Conservation (phyloP, 164 flowering plant genomes). For the Annona squamosa region DNA sequence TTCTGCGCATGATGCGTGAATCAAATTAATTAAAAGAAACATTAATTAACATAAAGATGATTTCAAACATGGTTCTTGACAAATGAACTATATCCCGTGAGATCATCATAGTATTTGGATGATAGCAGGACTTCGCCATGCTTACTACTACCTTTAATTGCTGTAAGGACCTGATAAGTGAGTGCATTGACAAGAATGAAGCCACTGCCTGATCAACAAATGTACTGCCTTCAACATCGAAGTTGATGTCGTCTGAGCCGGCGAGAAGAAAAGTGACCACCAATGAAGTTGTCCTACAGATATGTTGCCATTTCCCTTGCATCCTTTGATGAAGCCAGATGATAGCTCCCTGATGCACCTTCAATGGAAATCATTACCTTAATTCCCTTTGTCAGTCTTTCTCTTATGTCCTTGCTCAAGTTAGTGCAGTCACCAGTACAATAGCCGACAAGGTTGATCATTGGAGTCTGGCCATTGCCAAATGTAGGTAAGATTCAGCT, state of each 20-base stretch:
- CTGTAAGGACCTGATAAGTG: constrained; percentile 1
- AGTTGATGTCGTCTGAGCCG: constrained; percentile 5
- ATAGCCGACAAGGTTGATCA: constrained; percentile 11
- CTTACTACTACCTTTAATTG: neutral
- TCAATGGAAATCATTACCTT: constrained; percentile 7
- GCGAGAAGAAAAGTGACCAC: neutral
- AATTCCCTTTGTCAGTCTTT: neutral
- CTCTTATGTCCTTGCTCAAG: constrained; percentile 4
- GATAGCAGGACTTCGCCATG: constrained; percentile 1
- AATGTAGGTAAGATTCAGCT: constrained; percentile 7
- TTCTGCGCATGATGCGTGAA: no score
- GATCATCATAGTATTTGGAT: neutral
- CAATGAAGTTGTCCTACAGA: constrained; percentile 9
- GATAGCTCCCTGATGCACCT: constrained; percentile 1
- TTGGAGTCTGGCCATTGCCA: constrained; percentile 8
- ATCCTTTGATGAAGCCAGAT: constrained; percentile 6
- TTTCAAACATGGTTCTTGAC: neutral
- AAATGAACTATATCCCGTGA: neutral
- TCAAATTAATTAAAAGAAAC: no score
- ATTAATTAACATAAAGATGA: no score
- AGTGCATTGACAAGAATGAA: constrained; percentile 1
- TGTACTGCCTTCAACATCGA: constrained; percentile 5
- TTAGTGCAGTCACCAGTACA: constrained; percentile 7
- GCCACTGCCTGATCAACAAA: neutral
- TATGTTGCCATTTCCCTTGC: constrained; percentile 3